A percentile compares a stretch with the other conserved stretches of the same genome.
Conservation (phyloP, 1,139 yeast species). For the Nakaseomyces bracarensis region DNA sequence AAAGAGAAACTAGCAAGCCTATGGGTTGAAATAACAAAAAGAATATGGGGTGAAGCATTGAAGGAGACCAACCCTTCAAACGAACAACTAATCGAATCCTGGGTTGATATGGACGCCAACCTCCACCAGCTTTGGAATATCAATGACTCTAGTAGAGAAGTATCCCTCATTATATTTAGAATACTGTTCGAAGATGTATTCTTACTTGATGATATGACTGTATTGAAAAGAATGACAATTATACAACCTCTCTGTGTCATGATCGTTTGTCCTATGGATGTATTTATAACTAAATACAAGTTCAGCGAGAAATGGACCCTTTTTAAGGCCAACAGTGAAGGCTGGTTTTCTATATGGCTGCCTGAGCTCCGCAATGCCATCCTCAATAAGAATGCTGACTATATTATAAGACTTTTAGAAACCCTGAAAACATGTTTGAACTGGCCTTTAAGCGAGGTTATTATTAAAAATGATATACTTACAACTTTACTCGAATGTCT, state of each 20-base stretch:
- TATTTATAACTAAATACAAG: slow-evolving; percentile 62
- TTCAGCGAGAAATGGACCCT: slow-evolving; percentile 53
- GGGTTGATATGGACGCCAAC: slow-evolving; percentile 82
- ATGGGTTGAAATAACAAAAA: slow-evolving; percentile 91
- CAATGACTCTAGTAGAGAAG: slow-evolving; percentile 57
- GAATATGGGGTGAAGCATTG: slow-evolving; percentile 71
- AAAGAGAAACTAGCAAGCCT: slow-evolving; percentile 82
- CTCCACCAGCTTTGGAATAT: slow-evolving; percentile 67
- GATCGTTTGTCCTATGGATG: slow-evolving; percentile 63
- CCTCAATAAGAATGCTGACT: slow-evolving; percentile 35
- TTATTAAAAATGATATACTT: slow-evolving; percentile 59
- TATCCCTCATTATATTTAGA: slow-evolving; percentile 68
- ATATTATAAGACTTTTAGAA: slow-evolving; percentile 63
- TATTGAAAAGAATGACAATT: slow-evolving; percentile 69
- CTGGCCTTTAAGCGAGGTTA: slow-evolving; percentile 78
- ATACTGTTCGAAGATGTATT: slow-evolving; percentile 93
- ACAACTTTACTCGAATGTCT: slow-evolving; percentile 58
- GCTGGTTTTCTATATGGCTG: slow-evolving; percentile 85
- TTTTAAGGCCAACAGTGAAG: slow-evolving; percentile 60
- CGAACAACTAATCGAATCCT: slow-evolving; percentile 55
- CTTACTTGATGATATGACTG: slow-evolving; percentile 82
- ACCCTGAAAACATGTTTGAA: slow-evolving; percentile 83
- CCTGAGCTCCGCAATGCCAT: slow-evolving; percentile 49
- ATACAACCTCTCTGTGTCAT: slow-evolving; percentile 78
- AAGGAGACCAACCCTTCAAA: slow-evolving; percentile 33